A percentile compares a stretch with the other conserved stretches of the same genome.
These are phyloP conservation scores for Verticillium zaregamsianum DNA, from an alignment of 2,329 filamentous ascomycete genomes.

Conservation along the genomic window DNA sequence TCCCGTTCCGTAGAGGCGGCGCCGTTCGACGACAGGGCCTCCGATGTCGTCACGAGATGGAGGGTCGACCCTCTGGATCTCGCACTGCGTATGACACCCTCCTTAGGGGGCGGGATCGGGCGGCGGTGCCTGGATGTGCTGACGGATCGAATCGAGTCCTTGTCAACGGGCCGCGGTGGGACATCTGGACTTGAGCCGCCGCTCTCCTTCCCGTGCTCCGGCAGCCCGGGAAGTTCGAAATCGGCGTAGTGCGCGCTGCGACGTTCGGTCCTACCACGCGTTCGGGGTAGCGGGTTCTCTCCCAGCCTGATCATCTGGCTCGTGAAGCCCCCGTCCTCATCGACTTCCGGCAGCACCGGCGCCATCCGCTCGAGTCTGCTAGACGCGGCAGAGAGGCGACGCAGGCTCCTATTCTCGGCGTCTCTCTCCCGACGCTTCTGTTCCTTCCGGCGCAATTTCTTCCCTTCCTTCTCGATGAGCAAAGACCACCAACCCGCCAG, in stretches of 20 bases:
- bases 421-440: constrained; percentile 83
- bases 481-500: constrained; percentile 96
- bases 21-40: constrained; percentile 36
- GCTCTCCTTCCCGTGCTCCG: constrained; percentile 51
- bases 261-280: constrained; percentile 73
- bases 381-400: constrained; percentile 84
- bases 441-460: constrained; percentile 77
- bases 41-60: constrained; percentile 71
- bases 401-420: constrained; percentile 70
- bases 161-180: constrained; percentile 73
- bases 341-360: constrained; percentile 70
- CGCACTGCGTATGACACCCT: constrained; percentile 63
- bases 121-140: constrained; percentile 74
- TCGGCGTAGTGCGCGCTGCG: constrained; percentile 65
- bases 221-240: constrained; percentile 72
- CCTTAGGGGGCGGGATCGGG: constrained; percentile 81
- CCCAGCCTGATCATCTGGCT: constrained; percentile 37
- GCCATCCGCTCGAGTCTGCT: constrained; percentile 79
- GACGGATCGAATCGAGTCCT: constrained; percentile 69
- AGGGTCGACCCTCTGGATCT: constrained; percentile 79
- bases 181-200: constrained; percentile 38
- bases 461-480: constrained; percentile 87
- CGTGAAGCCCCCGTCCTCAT: constrained; percentile 64
- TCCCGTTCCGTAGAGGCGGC: constrained; percentile 18
- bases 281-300: constrained; percentile 53